A percentile compares a stretch with the other conserved stretches of the same genome.
Conservation (phyloP, 2,329 filamentous ascomycete species). For the Colletotrichum somersetense region DNA sequence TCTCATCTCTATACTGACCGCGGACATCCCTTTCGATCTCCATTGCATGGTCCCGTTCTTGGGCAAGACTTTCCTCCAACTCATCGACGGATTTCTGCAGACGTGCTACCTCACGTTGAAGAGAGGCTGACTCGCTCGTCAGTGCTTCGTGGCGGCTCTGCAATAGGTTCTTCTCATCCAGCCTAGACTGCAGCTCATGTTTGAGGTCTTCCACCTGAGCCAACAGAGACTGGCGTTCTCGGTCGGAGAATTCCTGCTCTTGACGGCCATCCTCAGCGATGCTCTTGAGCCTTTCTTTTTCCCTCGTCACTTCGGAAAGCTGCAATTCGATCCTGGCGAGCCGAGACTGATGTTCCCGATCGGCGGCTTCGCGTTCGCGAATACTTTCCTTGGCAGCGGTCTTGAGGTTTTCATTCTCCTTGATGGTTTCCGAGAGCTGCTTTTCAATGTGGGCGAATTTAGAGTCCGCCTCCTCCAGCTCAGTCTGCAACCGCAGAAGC, state of each 20-base stretch:
- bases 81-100: constrained; percentile 61
- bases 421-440: constrained; percentile 60
- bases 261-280: constrained; percentile 59
- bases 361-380: constrained; percentile 57
- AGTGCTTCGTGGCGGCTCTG: constrained; percentile 77
- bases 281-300: constrained; percentile 59
- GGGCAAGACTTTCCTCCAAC: constrained; percentile 62
- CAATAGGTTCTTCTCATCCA: constrained; percentile 76
- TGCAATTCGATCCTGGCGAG: constrained; percentile 65
- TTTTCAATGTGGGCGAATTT: constrained; percentile 66
- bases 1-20: constrained; percentile 58
- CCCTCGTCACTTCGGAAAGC: constrained; percentile 59
- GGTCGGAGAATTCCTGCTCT: constrained; percentile 57
- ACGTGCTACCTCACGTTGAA: constrained; percentile 73
- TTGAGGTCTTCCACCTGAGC: constrained; percentile 67
- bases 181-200: constrained; percentile 69
- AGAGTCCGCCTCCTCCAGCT: constrained; percentile 67
- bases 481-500: constrained; percentile 73
- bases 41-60: constrained; percentile 69
- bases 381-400: constrained; percentile 58
- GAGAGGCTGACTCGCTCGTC: constrained; percentile 72
- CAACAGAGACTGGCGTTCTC: constrained; percentile 57
- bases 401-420: constrained; percentile 61
- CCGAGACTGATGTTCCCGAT: constrained; percentile 54
- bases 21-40: constrained; percentile 72